A percentile compares a stretch with the other conserved stretches of the same genome.
These are phyloP conservation scores for Morella rubra DNA, from an alignment of 306 rosid genomes.

Conservation along the genomic window DNA sequence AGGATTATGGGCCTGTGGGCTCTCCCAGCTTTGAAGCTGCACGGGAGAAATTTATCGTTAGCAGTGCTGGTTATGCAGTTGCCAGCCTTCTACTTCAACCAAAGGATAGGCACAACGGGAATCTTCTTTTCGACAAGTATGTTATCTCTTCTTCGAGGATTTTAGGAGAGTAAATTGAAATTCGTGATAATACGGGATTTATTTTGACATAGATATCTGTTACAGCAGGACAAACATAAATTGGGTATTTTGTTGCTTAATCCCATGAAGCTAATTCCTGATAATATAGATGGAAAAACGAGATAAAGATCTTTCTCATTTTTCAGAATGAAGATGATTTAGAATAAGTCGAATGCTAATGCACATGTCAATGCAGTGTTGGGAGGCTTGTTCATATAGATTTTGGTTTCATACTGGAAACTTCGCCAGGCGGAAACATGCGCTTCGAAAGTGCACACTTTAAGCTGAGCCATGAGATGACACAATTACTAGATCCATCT, in stretches of 20 bases:
- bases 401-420: slow-evolving; percentile 95
- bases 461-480: slow-evolving; percentile 99
- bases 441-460: slow-evolving; percentile 98
- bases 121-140: slow-evolving; percentile 86
- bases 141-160: slow-evolving; percentile 21
- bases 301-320: neutral
- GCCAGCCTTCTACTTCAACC: slow-evolving; percentile 98
- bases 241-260: neutral
- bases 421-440: slow-evolving; percentile 98
- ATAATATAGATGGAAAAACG: neutral
- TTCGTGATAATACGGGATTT: slow-evolving; percentile 16
- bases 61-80: slow-evolving; percentile 99
- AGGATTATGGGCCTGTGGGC: slow-evolving; percentile 91
- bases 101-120: slow-evolving; percentile 97
- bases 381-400: slow-evolving; percentile 97
- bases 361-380: slow-evolving; percentile 52
- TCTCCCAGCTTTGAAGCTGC: slow-evolving; percentile 85
- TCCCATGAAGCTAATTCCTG: neutral
- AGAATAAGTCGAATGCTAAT: slow-evolving; percentile 13
- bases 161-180: slow-evolving; percentile 6
- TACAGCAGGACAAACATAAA: slow-evolving; percentile 2
- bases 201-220: slow-evolving; percentile 16
- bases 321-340: neutral
- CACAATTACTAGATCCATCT: slow-evolving; percentile 92
- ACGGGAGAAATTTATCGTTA: slow-evolving; percentile 86